A percentile compares a stretch with the other conserved stretches of the same genome.
These are phyloP conservation scores for Leptodermis oblonga DNA, from an alignment of 257 asterid species.

Conservation along the genomic window DNA sequence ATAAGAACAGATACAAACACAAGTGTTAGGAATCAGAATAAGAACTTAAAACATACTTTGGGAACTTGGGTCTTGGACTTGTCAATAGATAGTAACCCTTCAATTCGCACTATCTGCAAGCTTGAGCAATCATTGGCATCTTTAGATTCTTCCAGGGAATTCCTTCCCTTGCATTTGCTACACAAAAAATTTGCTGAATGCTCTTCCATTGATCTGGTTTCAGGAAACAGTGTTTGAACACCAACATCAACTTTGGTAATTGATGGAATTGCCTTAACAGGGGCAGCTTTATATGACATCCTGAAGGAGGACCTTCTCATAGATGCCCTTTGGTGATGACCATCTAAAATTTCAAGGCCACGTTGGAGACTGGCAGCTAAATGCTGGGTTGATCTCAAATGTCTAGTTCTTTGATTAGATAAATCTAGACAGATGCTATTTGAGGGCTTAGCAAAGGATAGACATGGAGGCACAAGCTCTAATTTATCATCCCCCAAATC, in stretches of 20 bases:
- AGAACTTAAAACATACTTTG: conserved; percentile 51
- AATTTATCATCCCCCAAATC: conserved; percentile 28
- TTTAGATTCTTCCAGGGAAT: conserved; percentile 32
- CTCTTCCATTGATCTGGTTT: conserved; percentile 29
- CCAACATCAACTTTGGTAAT: conserved; percentile 75
- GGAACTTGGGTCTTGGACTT: conserved; percentile 66
- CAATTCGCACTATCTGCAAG: conserved; percentile 80
- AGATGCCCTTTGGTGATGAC: conserved; percentile 63
- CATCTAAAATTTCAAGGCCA: conserved; percentile 76
- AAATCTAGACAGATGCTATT: conserved; percentile 41
- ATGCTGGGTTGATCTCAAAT: conserved; percentile 62
- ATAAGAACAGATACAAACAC: conserved; percentile 23
- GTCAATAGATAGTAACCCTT: conserved; percentile 44
- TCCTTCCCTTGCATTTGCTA: conserved; percentile 55
- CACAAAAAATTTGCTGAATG: conserved; percentile 41
- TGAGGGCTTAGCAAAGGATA: conserved; percentile 51
- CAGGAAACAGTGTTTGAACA: conserved; percentile 56
- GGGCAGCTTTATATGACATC: conserved; percentile 63
- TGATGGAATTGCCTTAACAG: conserved; percentile 46
- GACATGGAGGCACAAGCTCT: conserved; percentile 31
- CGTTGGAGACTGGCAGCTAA: conserved; percentile 82
- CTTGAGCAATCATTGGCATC: conserved; percentile 41
- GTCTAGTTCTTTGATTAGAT: conserved; percentile 39
- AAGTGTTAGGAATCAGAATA: conserved; percentile 17
- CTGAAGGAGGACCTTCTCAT: conserved; percentile 72